These are phyloP conservation scores for Gossypium thurberi DNA, from an alignment of 345 rosid species.

Conservation along the genomic window DNA sequence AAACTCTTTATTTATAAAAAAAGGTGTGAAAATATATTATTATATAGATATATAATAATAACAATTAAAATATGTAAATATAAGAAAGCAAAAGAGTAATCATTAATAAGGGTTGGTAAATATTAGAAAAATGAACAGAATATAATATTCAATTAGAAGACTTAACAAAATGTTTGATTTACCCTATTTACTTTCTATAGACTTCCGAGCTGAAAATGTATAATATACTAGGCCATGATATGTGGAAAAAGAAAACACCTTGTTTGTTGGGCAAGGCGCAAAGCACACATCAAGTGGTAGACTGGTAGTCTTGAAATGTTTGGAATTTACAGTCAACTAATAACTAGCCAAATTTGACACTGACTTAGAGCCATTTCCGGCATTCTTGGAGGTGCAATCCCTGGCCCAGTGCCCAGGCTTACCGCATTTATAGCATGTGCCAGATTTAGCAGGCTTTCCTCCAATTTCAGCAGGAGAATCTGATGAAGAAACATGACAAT, in stretches of 20 bases:
- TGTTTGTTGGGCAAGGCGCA: not conserved
- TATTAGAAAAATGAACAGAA: no score
- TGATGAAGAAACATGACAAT: not conserved
- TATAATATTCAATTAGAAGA: no score
- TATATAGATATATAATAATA: no score
- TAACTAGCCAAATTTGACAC: not conserved
- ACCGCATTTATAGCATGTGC: conserved; percentile 4
- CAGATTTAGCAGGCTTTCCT: not conserved
- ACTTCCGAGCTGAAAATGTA: no score
- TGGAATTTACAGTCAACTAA: conserved; percentile 1
- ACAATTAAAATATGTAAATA: no score
- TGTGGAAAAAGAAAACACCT: not conserved
- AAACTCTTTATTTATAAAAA: no score
- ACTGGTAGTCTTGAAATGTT: not conserved
- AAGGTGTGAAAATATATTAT: no score
- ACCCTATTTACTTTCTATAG: no score
- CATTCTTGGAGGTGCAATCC: conserved; percentile 1
- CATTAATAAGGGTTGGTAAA: no score
- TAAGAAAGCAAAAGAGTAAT: no score
- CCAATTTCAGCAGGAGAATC: not conserved
- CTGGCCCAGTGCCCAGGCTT: conserved; percentile 1
- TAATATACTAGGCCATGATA: no score
- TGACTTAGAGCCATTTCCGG: not conserved
- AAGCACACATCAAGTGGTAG: not conserved
- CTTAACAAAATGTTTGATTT: no score